Evolutionary conservation across 805 yeast genomes (phyloP).

Genomic region (Hanseniaspora nectarophila): DNA sequence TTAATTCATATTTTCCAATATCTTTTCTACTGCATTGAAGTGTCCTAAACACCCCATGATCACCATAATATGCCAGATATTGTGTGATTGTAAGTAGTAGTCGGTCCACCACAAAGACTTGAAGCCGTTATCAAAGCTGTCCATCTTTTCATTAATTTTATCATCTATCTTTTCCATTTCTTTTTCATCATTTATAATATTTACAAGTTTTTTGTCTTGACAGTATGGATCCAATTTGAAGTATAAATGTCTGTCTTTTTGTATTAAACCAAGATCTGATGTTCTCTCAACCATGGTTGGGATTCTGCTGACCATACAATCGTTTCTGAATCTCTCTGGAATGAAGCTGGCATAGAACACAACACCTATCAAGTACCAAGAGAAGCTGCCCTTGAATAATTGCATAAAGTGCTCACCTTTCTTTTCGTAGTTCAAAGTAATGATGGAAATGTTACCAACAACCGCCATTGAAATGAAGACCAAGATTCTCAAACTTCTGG

Average conservation of each 20-base stretch:
- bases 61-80: slow-evolving; percentile 88
- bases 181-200: neutral
- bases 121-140: slow-evolving; percentile 29
- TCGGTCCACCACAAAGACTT: slow-evolving; percentile 75
- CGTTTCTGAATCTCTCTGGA: slow-evolving; percentile 80
- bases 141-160: slow-evolving; percentile 17
- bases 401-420: slow-evolving; percentile 30
- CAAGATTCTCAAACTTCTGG: slow-evolving; percentile 62
- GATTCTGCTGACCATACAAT: slow-evolving; percentile 43
- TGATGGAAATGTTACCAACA: slow-evolving; percentile 57
- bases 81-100: slow-evolving; percentile 65
- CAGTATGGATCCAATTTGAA: slow-evolving; percentile 34
- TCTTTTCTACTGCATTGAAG: slow-evolving; percentile 42
- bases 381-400: slow-evolving; percentile 44
- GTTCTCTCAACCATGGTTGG: slow-evolving; percentile 30
- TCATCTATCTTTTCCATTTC: neutral
- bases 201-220: neutral
- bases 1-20: neutral
- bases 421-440: slow-evolving; percentile 9
- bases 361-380: slow-evolving; percentile 72
- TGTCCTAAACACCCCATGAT: slow-evolving; percentile 83
- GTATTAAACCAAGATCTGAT: slow-evolving; percentile 26
- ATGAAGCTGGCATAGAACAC: slow-evolving; percentile 74
- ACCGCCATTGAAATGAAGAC: slow-evolving; percentile 71
- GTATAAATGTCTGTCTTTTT: slow-evolving; percentile 28